These are phyloP conservation scores for Naegleria fowleri DNA, from an alignment of 208 protist species.

Conservation along the genomic window DNA sequence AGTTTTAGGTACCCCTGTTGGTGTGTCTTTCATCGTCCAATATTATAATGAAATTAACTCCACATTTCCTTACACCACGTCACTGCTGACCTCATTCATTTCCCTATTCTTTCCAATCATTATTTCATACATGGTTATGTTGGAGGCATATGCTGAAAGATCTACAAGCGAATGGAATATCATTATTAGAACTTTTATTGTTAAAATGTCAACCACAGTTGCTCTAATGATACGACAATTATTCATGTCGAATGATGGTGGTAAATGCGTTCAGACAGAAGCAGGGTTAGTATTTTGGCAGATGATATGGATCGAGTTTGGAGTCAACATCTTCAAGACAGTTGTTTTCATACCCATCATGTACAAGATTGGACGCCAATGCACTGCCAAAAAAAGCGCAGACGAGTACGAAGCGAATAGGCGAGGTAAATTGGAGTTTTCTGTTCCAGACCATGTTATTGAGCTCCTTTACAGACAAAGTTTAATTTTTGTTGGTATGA, in stretches of 20 bases:
- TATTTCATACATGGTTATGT: not conserved
- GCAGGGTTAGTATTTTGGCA: constrained; percentile 18
- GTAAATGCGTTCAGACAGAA: not conserved
- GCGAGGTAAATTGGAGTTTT: not conserved
- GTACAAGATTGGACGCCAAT: too few species aligned
- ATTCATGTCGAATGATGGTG: not conserved
- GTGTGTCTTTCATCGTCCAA: not conserved
- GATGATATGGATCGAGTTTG: constrained; percentile 23
- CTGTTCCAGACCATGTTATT: not conserved
- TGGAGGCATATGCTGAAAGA: not conserved
- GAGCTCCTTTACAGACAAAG: not conserved
- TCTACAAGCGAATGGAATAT: not conserved
- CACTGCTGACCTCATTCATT: not conserved
- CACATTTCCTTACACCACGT: constrained; percentile 6
- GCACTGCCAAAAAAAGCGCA: not conserved
- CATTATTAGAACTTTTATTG: not conserved
- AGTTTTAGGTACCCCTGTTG: not conserved
- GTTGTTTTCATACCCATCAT: not conserved
- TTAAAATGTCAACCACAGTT: constrained; percentile 10
- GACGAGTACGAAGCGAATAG: not conserved
- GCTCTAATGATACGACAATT: constrained; percentile 6
- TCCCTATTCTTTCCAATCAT: not conserved
- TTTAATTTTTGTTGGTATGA: not conserved
- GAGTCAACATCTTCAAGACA: not conserved
- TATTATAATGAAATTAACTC: not conserved